A percentile compares a stretch with the other conserved stretches of the same genome.
phyloP scores from a whole-genome alignment of 257 asterid genomes.

The Jacaranda copaia region DNA sequence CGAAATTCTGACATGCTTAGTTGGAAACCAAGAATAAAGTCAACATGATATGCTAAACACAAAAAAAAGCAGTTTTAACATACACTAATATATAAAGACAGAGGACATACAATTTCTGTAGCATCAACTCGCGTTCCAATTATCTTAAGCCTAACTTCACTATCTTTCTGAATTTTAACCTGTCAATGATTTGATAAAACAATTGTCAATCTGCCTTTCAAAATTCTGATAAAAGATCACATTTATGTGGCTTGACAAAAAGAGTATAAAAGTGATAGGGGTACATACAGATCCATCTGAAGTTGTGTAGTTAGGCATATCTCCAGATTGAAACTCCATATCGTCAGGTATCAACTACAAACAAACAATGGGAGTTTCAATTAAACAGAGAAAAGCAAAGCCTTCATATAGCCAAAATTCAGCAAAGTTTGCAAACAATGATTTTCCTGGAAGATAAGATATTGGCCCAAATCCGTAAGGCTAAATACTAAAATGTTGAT shows the following conservation, averaged over 20 bases:
- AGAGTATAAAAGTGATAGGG: background rate
- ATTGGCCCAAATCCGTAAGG: background rate
- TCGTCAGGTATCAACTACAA: constrained; percentile 91
- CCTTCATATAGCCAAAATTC: background rate
- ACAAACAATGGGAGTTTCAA: background rate
- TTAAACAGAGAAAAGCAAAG: constrained; percentile 17
- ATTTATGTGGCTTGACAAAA: constrained; percentile 18
- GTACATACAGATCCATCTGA: constrained; percentile 75
- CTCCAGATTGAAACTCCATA: constrained; percentile 98
- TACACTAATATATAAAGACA: constrained; percentile 1
- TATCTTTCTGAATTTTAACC: constrained; percentile 69
- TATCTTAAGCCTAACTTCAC: constrained; percentile 70
- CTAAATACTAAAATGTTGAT: background rate
- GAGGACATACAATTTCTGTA: constrained; percentile 77
- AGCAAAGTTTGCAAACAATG: background rate
- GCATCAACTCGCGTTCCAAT: constrained; percentile 80
- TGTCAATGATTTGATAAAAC: constrained; percentile 36
- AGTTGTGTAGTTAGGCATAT: constrained; percentile 92
- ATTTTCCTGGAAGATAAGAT: background rate
- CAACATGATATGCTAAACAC: background rate
- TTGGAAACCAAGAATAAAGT: background rate
- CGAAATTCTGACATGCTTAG: background rate
- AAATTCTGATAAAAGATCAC: background rate
- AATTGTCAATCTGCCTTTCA: constrained; percentile 22
- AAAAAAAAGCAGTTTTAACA: background rate